Base-by-base conservation (phyloP, 1,139 yeast genomes). In the Debaryomyces robertsiae region DNA sequence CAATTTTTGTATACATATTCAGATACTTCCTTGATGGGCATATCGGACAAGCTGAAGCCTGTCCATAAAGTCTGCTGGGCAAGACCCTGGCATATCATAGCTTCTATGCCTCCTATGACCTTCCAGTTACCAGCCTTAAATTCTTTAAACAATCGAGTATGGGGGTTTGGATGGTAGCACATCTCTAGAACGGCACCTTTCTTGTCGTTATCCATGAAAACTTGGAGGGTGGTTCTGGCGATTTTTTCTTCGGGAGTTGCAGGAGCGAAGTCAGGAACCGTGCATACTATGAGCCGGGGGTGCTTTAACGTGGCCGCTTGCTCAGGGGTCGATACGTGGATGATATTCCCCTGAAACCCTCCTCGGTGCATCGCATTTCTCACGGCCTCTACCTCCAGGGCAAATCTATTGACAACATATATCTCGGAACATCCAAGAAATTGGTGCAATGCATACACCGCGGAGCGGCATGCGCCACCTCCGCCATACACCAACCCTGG, bases 401-500 rank as follows among this genome's bases (percentile, higher is more conserved):
- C 50, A 40, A 48, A 57, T 27, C 67, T 47, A 43, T 62, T 62
- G 6, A 62, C 54, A 22, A 61, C 53, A 42, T 62, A 61, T 9
- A 62, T 47, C 17, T 42, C 45, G 25, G 52, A 33, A 40, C 67
- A 61, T 4, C 52, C 53, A 41, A 61, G 47, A 30, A 50, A 56
- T 29, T 53, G 45, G 33, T 54, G 45, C 33, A 62, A 50, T 2
- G 65, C 63, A 41, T 50, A 61, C 5, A 61, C 60, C 1, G 67
- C 67, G 2, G 65, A 59, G 25, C 66, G 46, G 32, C 62, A 59
- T 10, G 67, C 67, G 4, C 67, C 67, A 10, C 67, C 67, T 4
- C 66, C 67, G 9, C 67, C 66, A 40, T 61, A 62, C 1, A 62
- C 65, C 41, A 62, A 46, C 3, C 65, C 67, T 0, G 63, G 58